These are phyloP conservation scores for Penicillium sp. DNA, from an alignment of 2,329 filamentous ascomycete genomes.

Conservation along the genomic window DNA sequence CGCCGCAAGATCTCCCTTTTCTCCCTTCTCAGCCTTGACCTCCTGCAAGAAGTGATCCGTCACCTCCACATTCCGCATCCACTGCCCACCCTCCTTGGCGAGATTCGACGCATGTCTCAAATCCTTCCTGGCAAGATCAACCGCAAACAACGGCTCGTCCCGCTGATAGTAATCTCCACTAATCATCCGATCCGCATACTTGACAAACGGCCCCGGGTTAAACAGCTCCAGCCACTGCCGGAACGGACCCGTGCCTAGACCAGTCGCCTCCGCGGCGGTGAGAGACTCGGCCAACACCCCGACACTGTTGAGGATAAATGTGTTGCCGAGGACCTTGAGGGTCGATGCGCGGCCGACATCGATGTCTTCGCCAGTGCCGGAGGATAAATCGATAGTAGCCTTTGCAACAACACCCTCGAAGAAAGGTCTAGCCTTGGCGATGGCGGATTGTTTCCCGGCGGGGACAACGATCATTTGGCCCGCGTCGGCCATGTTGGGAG, in stretches of 20 bases:
- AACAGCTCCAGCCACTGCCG: slow-evolving; percentile 72
- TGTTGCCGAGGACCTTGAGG: slow-evolving; percentile 84
- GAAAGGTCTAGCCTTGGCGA: slow-evolving; percentile 70
- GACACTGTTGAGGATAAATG: slow-evolving; percentile 81
- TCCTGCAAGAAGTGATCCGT: slow-evolving; percentile 69
- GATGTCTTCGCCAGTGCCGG: slow-evolving; percentile 59
- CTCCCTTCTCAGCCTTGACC: slow-evolving; percentile 71
- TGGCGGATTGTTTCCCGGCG: slow-evolving; percentile 64
- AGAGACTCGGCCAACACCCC: slow-evolving; percentile 78
- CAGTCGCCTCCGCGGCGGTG: slow-evolving; percentile 77
- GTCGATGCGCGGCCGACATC: slow-evolving; percentile 71
- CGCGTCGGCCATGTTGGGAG: slow-evolving; percentile 54
- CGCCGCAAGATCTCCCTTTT: slow-evolving; percentile 75
- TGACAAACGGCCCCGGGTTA: slow-evolving; percentile 74
- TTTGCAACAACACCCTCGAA: slow-evolving; percentile 70
- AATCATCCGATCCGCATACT: slow-evolving; percentile 75
- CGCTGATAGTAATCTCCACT: slow-evolving; percentile 75
- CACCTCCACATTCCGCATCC: slow-evolving; percentile 67
- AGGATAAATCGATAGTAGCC: slow-evolving; percentile 25
- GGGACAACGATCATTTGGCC: slow-evolving; percentile 74
- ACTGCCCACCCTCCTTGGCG: slow-evolving; percentile 64
- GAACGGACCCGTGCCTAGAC: slow-evolving; percentile 70
- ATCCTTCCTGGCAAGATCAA: slow-evolving; percentile 83
- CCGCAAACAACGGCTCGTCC: slow-evolving; percentile 77
- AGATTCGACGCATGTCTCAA: slow-evolving; percentile 71